Evolutionary conservation across 768 basidiomycete species (phyloP), one percentile per base, ranked within the genome.

Genomic region (Rhizopogon rudus): DNA sequence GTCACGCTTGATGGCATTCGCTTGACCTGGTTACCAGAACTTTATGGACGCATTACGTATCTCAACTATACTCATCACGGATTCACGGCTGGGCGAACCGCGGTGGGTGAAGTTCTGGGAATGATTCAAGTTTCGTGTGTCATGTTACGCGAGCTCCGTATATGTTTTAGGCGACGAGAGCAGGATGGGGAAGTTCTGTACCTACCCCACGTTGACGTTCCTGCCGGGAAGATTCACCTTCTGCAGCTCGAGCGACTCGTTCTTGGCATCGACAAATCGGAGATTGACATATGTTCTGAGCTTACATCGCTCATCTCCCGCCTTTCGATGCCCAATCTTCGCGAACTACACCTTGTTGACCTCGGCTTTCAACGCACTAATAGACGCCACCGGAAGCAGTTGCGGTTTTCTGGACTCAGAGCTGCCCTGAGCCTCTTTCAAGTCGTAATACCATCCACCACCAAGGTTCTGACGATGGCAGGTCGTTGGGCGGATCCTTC

Each of bases 41-140:
- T 88, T 35, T 88, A 83, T 61, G 71, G 73, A 40, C 83, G 84
- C 63, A 72, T 89, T 43, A 79, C 77, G 6, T 80, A 73, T 61
- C 75, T 90, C 42, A 83, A 88, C 66, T 89, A 88, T 60, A 82
- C 83, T 1, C 87, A 89, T 60, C 87, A 88, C 56, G 81, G 83
- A 20, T 86, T 87, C 68, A 86, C 78, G 40, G 68, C 66, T 17
- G 86, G 82, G 5, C 70, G 77, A 56, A 75, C 79, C 52, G 81
- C 84, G 3, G 75, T 82, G 8, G 63, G 75, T 29, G 87, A 89
- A 62, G 71, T 88, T 44, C 62, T 85, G 40, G 72, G 73, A 28
- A 81, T 87, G 68, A 71, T 90, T 28, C 68, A 74, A 55, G 73
- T 86, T 17, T 87, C 82, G 41, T 65, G 69, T 25, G 72, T 68